Evolutionary conservation across 2,329 filamentous ascomycete species (phyloP).

Genomic region (Talaromyces sp.): DNA sequence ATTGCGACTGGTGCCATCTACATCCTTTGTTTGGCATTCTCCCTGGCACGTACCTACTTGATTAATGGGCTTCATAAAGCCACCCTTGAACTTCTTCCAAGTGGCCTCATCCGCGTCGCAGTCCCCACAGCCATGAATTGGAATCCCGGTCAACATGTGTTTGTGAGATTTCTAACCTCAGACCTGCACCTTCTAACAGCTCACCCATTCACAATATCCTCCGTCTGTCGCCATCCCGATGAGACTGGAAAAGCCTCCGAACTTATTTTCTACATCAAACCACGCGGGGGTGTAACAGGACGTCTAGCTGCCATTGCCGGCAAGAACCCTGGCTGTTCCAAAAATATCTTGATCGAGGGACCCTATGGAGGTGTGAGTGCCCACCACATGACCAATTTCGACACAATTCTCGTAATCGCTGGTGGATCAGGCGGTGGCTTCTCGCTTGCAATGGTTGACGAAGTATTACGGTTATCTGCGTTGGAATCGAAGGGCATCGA

Average conservation of each 20-base stretch:
- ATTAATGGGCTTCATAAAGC: conserved; percentile 53
- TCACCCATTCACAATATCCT: conserved; percentile 60
- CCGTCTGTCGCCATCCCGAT: conserved; percentile 39
- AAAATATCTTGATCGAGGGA: conserved; percentile 58
- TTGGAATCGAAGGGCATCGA: conserved; percentile 2
- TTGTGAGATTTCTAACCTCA: conserved; percentile 53
- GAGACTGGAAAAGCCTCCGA: conserved; percentile 32
- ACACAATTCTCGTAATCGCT: conserved; percentile 53
- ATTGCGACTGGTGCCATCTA: conserved; percentile 58
- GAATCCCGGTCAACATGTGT: conserved; percentile 57
- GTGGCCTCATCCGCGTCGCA: conserved; percentile 45
- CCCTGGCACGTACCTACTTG: conserved; percentile 51
- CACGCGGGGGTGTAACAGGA: conserved; percentile 53
- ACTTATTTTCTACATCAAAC: conserved; percentile 57
- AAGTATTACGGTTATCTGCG: conserved; percentile 30
- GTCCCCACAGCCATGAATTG: conserved; percentile 51
- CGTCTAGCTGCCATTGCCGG: conserved; percentile 45
- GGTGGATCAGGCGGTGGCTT: conserved; percentile 61
- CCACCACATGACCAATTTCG: conserved; percentile 41
- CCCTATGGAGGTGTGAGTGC: conserved; percentile 58
- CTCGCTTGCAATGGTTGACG: conserved; percentile 54
- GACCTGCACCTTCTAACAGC: conserved; percentile 48
- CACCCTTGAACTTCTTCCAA: conserved; percentile 42
- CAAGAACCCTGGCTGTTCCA: conserved; percentile 38
- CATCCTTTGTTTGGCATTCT: conserved; percentile 48